Evolutionary conservation across 495 filamentous ascomycete genomes (phyloP), one percentile per base, ranked within the genome.

Genomic region (Niebla homalea): DNA sequence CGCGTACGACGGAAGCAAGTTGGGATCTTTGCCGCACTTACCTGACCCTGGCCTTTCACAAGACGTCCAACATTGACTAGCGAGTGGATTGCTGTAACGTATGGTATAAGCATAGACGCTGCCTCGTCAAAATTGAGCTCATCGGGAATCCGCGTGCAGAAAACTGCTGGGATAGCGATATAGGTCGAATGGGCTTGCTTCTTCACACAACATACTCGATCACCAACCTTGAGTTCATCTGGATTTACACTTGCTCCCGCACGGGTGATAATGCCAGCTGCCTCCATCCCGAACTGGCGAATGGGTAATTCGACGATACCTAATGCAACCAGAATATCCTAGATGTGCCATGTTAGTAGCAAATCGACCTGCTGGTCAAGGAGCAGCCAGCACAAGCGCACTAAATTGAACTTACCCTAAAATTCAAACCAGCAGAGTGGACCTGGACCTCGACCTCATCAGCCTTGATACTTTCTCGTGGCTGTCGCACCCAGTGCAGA

Each of bases 211-310:
- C 70, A 68, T 26, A 84, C 74, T n/a, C 72, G 68, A 53, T 79
- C 74, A 25, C 77, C 78, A 25, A 70, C 60, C 44, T 70, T 62
- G 48, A 80, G 58, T 16, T 64, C 61, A 14, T 58, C n/a, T n/a
- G n/a, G n/a, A n/a, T n/a, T 66, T 23, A 79, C 72, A 26, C 62
- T 61, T 39, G 58, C 57, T n/a, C 79, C 78, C 14, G 79, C 54
- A 4, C 67, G 63, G 7, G 64, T 69, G 18, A 83, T 66, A 14
- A 79, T 46, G 42, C 78, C 79, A 21, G 70, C 68, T 45, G 70
- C 71, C 56, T 81, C 79, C 43, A 70, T 59, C 4, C 79, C 78
- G 3, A 76, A n/a, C n/a, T n/a, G n/a, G n/a, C n/a, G n/a, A n/a
- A n/a, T n/a, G n/a, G n/a, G n/a, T n/a, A n/a, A n/a, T n/a, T n/a